Percentiles rank a stretch among this genome's conserved stretches.
These are phyloP conservation scores for Fagus crenata DNA, from an alignment of 306 rosid species.

Conservation along the genomic window DNA sequence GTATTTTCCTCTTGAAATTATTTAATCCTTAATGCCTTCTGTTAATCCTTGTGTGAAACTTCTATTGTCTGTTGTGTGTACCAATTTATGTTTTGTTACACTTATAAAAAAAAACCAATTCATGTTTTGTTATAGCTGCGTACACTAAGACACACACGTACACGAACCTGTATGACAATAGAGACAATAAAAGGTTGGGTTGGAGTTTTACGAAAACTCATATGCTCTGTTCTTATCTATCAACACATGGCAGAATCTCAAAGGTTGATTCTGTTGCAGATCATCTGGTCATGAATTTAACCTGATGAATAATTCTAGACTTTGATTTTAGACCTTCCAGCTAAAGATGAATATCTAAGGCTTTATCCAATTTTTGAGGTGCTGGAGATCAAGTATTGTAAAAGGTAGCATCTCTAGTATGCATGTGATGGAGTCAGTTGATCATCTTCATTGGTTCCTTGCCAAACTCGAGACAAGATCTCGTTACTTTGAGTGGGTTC, in stretches of 20 bases:
- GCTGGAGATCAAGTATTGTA: not conserved
- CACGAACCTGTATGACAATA: not conserved
- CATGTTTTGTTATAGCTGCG: not conserved
- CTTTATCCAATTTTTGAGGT: not conserved
- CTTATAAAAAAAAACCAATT: not conserved
- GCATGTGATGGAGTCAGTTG: not conserved
- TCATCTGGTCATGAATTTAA: not conserved
- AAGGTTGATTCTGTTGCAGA: conserved; percentile 1
- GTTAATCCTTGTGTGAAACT: conserved; percentile 8
- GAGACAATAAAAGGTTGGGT: not conserved
- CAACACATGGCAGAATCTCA: not conserved
- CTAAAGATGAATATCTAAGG: not conserved
- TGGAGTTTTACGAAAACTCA: not conserved
- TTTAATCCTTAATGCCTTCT: conserved; percentile 10
- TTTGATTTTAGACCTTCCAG: not conserved
- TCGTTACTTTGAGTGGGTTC: too few relatives aligned
- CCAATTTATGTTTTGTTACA: not conserved
- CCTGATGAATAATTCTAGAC: not conserved
- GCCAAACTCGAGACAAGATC: too few relatives aligned
- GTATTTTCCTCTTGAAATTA: conserved; percentile 41
- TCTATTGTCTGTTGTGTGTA: not conserved
- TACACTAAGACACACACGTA: not conserved
- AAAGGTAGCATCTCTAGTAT: not conserved
- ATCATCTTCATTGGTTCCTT: too few relatives aligned
- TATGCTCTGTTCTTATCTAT: not conserved